Evolutionary conservation across 2,329 filamentous ascomycete species (phyloP).

Genomic region (Aspergillus felis): DNA sequence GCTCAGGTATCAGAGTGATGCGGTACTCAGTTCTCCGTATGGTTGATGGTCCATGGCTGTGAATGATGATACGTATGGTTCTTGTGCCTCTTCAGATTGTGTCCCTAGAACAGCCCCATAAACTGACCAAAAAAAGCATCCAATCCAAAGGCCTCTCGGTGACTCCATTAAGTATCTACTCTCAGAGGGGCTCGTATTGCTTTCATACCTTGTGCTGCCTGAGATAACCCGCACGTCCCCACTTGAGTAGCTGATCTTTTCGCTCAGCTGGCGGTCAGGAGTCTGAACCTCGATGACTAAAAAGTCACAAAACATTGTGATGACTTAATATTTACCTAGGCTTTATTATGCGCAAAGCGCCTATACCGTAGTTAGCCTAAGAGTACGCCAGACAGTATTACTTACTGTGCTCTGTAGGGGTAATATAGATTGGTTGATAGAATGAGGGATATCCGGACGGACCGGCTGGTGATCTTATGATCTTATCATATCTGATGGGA

Average conservation of each 20-base stretch:
- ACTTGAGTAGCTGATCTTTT: neutral
- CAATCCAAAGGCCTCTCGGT: neutral
- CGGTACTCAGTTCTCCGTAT: too few relatives aligned
- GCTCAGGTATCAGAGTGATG: too few relatives aligned
- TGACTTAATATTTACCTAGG: neutral
- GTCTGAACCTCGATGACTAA: neutral
- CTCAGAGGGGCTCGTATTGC: neutral
- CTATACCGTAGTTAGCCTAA: too few relatives aligned
- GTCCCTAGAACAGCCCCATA: neutral
- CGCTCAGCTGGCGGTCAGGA: neutral
- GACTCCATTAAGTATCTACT: neutral
- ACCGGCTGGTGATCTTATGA: conserved; percentile 9
- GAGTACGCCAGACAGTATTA: too few relatives aligned
- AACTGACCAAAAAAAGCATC: neutral
- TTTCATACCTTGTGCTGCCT: neutral
- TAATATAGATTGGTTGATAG: too few relatives aligned
- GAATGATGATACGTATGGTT: neutral
- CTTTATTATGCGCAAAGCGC: neutral
- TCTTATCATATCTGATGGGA: conserved; percentile 25
- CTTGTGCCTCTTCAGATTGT: neutral
- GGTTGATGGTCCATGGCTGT: neutral
- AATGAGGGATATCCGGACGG: neutral
- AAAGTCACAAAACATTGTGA: neutral
- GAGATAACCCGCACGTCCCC: neutral
- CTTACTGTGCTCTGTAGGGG: too few relatives aligned